These are phyloP conservation scores for Maudiozyma humilis DNA, from an alignment of 1,139 yeast genomes.

Conservation along the genomic window DNA sequence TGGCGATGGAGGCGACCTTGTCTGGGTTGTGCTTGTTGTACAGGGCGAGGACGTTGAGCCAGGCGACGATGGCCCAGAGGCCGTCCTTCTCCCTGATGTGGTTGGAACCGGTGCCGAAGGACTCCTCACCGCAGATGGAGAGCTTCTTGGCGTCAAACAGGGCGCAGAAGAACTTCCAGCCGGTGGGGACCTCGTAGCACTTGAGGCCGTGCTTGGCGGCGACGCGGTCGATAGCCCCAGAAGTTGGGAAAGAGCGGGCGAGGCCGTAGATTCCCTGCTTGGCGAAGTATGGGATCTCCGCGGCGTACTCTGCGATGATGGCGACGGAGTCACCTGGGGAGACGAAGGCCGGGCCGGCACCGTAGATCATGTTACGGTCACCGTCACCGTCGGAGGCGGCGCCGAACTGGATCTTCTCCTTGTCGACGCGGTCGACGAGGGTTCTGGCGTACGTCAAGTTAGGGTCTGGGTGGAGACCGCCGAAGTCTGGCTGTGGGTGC, in stretches of 20 bases:
- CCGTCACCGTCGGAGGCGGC: conserved; percentile 99
- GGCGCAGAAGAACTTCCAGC: conserved; percentile 98
- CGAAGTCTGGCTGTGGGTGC: conserved; percentile 83
- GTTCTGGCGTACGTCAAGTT: conserved; percentile 90
- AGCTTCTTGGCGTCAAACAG: conserved; percentile 86
- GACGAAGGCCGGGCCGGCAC: conserved; percentile 81
- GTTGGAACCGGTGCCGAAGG: conserved; percentile 96
- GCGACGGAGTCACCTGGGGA: conserved; percentile 99
- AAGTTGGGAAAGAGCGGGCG: conserved; percentile 98
- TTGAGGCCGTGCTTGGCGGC: conserved; percentile 70
- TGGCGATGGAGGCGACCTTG: conserved; percentile 60
- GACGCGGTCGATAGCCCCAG: conserved; percentile 87
- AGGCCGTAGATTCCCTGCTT: conserved; percentile 83
- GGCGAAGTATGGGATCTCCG: conserved; percentile 79
- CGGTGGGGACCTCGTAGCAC: conserved; percentile 95
- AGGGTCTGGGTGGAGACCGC: conserved; percentile 98
- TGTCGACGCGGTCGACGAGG: conserved; percentile 80
- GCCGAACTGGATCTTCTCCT: conserved; percentile 78
- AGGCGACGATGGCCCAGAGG: conserved; percentile 94
- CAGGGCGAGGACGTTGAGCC: conserved; percentile 92
- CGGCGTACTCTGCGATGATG: conserved; percentile 87
- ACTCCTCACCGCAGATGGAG: conserved; percentile 97
- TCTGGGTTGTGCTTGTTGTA: conserved; percentile 50
- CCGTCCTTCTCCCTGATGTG: conserved; percentile 98
- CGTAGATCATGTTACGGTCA: conserved; percentile 97